Conservation (phyloP, 176 grass and related monocot genomes). For the Cenchrus fungigraminus region DNA sequence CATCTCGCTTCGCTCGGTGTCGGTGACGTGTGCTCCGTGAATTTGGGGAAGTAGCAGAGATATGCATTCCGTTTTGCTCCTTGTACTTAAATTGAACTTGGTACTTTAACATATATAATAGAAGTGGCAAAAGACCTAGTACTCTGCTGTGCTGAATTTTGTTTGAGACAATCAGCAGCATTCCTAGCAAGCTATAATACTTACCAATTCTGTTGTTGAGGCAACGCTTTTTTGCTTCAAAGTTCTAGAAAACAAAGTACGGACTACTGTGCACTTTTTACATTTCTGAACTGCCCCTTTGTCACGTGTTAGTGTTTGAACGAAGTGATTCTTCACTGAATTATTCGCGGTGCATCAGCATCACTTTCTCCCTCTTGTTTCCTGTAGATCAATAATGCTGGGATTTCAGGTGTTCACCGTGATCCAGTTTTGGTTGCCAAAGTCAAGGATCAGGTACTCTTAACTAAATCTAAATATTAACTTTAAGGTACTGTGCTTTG, state of each 20-base stretch:
- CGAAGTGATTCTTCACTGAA: background rate
- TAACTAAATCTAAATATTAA: background rate
- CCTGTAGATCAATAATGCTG: conserved; percentile 72
- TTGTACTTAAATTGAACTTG: background rate
- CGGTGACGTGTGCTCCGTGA: background rate
- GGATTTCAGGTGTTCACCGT: conserved; percentile 51
- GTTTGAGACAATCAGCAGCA: background rate
- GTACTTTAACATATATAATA: background rate
- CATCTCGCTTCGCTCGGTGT: background rate
- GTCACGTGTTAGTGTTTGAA: background rate
- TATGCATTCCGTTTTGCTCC: background rate
- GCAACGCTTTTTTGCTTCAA: background rate
- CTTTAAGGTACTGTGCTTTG: background rate
- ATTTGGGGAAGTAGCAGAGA: conserved; percentile 7
- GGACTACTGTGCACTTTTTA: background rate
- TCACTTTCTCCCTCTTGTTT: background rate
- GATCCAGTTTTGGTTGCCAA: conserved; percentile 48
- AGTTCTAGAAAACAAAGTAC: background rate
- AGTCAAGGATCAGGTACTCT: conserved; percentile 51
- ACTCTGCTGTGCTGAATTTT: background rate
- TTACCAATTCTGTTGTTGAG: background rate
- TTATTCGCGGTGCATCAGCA: conserved; percentile 8
- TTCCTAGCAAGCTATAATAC: background rate
- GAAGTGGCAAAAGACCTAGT: background rate
- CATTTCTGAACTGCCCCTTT: background rate